Conservation (phyloP, 1,139 yeast species). For the Saccharomyces hybrid region DNA sequence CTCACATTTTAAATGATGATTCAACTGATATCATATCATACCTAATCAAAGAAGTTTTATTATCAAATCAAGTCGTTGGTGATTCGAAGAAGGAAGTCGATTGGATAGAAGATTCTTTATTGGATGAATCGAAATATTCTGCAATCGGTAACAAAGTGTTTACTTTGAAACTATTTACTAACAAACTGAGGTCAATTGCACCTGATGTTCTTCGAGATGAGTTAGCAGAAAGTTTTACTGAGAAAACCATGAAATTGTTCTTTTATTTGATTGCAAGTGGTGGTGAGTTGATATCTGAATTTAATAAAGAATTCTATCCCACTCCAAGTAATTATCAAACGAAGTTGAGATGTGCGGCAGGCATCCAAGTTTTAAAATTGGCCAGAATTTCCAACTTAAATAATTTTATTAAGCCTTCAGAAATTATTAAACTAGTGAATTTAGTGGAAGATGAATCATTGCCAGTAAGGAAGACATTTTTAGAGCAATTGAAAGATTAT, state of each 20-base stretch:
- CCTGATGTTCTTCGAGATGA: slow-evolving; percentile 22
- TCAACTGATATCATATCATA: slow-evolving; percentile 52
- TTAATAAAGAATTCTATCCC: slow-evolving; percentile 39
- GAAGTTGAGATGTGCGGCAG: slow-evolving; percentile 62
- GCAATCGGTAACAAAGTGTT: slow-evolving; percentile 42
- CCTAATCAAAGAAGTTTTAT: slow-evolving; percentile 53
- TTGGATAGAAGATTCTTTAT: slow-evolving; percentile 46
- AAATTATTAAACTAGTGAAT: slow-evolving; percentile 46
- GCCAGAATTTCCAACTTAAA: slow-evolving; percentile 51
- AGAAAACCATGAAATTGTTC: slow-evolving; percentile 60
- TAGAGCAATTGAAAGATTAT: slow-evolving; percentile 44
- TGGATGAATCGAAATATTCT: slow-evolving; percentile 32
- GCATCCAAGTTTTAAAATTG: slow-evolving; percentile 53
- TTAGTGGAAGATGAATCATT: slow-evolving; percentile 61
- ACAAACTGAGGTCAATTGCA: slow-evolving; percentile 48
- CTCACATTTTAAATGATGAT: slow-evolving; percentile 44
- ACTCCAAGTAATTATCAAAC: slow-evolving; percentile 60
- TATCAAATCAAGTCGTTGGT: slow-evolving; percentile 38
- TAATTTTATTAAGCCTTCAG: slow-evolving; percentile 43
- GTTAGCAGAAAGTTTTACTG: slow-evolving; percentile 37
- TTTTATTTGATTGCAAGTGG: slow-evolving; percentile 63
- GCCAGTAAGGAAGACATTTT: slow-evolving; percentile 48
- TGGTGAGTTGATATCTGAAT: slow-evolving; percentile 64
- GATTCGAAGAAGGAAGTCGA: slow-evolving; percentile 16
- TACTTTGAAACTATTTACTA: slow-evolving; percentile 54